Evolutionary conservation across 148 eudicot genomes (phyloP), one percentile per base, ranked within the genome.

Genomic region (Vaccinium myrtillus): DNA sequence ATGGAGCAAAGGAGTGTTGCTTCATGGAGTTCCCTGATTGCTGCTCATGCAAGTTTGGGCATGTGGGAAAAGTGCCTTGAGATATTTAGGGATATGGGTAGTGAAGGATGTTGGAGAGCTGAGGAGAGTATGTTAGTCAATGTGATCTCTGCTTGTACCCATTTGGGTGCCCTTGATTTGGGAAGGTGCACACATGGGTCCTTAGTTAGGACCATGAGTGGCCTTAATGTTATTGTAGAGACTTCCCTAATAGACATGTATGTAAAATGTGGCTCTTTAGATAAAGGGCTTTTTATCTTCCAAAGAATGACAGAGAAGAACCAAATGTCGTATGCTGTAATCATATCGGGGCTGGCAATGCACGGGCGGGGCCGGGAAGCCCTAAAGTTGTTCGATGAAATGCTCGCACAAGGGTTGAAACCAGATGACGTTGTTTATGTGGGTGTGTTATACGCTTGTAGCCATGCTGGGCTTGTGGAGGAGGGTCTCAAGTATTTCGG

Each of bases 231-330:
- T 30, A 86, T 87, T 82, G 83, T 92, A 30, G 89, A 92, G 86
- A 90, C 94, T 83, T 88, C 90, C 80, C 81, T 92, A 78, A 79
- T 92, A 49, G 94, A 92, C 83, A 92, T 92, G 94, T 91, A 89
- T 77, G 70, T 87, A 43, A 92, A 90, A 86, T 88, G 91, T 79
- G 94, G 93, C 54, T 86, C 77, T 81, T 25, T 92, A 53, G 86
- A 87, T 19, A 86, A 88, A 83, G 94, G 91, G 6, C 78, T 78
- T 43, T 83, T 18, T 67, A 70, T 92, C 8, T 92, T 90, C 58
- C 27, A 84, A 50, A 88, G 78, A 30, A 88, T 92, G 93, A 48
- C 79, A 61, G 36, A 81, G 78, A 92, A 89, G 84, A 92, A 90
- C 79, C 81, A 49, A 50, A 85, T 86, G 80, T 87, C 93, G 19